phyloP scores from a whole-genome alignment of 1,284 basidiomycete species.

The Apiotrichum mycotoxinovorans region DNA sequence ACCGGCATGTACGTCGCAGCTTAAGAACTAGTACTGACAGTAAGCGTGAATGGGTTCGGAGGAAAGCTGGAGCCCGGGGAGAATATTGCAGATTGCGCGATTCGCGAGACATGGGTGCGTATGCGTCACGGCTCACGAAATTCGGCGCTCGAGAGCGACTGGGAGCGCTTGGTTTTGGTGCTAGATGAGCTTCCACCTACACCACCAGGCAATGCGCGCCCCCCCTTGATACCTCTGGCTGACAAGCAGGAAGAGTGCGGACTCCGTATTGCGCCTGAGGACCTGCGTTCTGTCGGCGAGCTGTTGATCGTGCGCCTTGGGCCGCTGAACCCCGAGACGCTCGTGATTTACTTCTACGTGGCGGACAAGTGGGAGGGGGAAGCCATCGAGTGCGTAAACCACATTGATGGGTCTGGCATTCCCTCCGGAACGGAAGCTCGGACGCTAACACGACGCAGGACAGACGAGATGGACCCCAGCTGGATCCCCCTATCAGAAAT shows the following conservation, averaged over 20 bases:
- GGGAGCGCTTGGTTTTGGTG: too few relatives aligned
- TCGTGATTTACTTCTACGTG: neutral
- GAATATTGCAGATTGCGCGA: constrained; percentile 59
- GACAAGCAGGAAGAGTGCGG: constrained; percentile 70
- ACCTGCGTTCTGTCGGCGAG: neutral
- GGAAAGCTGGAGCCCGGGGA: constrained; percentile 68
- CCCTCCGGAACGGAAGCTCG: too few relatives aligned
- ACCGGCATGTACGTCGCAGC: constrained; percentile 54
- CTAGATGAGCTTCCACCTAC: too few relatives aligned
- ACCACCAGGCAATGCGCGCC: too few relatives aligned
- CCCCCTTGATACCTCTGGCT: too few relatives aligned
- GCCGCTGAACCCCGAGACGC: too few relatives aligned
- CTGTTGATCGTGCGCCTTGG: neutral
- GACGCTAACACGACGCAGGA: neutral
- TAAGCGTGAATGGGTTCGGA: constrained; percentile 63
- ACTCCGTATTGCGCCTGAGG: constrained; percentile 54
- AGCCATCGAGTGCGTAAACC: neutral
- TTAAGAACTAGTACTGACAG: neutral
- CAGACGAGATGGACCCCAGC: constrained; percentile 1
- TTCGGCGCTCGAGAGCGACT: too few relatives aligned
- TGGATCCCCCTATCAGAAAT: neutral
- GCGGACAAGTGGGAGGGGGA: neutral
- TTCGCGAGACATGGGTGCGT: constrained; percentile 57
- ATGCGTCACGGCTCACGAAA: neutral
- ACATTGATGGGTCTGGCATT: neutral